These are phyloP conservation scores for Capniomyces stellatus DNA, from an alignment of 371 early-diverging fungal species.

Conservation along the genomic window DNA sequence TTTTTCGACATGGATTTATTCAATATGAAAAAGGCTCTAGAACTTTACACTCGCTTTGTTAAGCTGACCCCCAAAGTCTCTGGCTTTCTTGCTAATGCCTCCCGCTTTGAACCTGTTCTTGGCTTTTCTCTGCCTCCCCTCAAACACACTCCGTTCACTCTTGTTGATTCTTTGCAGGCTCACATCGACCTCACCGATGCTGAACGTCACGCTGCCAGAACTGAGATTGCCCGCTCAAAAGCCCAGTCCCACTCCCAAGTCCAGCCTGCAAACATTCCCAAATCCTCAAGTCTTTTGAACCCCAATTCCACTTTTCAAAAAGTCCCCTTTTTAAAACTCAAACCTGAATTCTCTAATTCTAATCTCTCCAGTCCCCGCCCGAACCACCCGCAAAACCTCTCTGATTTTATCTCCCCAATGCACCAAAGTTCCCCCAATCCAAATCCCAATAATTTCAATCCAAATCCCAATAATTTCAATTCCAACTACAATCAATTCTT, in stretches of 20 bases:
- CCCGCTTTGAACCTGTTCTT: constrained; percentile 44
- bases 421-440: neutral
- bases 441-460: neutral
- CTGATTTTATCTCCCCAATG: no score
- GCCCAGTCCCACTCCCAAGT: neutral
- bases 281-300: neutral
- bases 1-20: constrained; percentile 75
- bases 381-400: neutral
- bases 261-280: neutral
- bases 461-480: neutral
- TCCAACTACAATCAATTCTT: neutral
- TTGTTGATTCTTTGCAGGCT: constrained; percentile 70
- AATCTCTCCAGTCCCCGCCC: neutral
- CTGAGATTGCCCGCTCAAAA: constrained; percentile 6
- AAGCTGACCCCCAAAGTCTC: constrained; percentile 58
- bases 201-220: constrained; percentile 9
- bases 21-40: constrained; percentile 61
- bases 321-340: neutral
- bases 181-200: constrained; percentile 37
- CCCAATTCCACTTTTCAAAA: neutral
- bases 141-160: constrained; percentile 73
- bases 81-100: constrained; percentile 60
- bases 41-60: constrained; percentile 78
- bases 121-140: constrained; percentile 61
- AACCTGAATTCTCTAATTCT: neutral